Conservation (phyloP, 495 filamentous ascomycete species). For the Tirmania nivea region DNA sequence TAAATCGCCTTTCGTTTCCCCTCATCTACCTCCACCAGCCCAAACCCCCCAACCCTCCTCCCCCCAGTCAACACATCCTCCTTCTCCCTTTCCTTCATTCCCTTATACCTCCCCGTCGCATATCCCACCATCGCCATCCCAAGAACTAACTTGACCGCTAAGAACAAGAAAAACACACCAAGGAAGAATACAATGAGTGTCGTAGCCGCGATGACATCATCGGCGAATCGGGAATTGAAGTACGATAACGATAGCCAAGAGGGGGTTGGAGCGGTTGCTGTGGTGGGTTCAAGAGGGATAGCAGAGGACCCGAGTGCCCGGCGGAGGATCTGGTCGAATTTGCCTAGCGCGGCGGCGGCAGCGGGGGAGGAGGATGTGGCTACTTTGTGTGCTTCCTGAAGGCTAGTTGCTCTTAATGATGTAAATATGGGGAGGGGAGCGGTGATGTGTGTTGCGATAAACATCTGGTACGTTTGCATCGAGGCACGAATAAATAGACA, state of each 20-base stretch:
- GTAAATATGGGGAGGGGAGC: slow-evolving; percentile 47
- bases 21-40: slow-evolving; percentile 68
- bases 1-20: slow-evolving; percentile 75
- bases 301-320: slow-evolving; percentile 42
- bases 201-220: slow-evolving; percentile 43
- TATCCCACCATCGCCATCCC: slow-evolving; percentile 62
- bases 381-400: neutral
- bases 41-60: slow-evolving; percentile 57
- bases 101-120: slow-evolving; percentile 50
- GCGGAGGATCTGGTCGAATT: slow-evolving; percentile 52
- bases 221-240: slow-evolving; percentile 26
- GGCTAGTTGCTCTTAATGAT: slow-evolving; percentile 39
- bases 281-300: slow-evolving; percentile 22
- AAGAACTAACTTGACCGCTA: slow-evolving; percentile 62
- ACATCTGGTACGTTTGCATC: slow-evolving; percentile 96
- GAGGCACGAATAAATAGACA: slow-evolving; percentile 90
- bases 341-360: slow-evolving; percentile 48
- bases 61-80: slow-evolving; percentile 44
- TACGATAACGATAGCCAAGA: slow-evolving; percentile 24
- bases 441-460: slow-evolving; percentile 65
- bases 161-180: slow-evolving; percentile 50
- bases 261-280: slow-evolving; percentile 18
- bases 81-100: slow-evolving; percentile 45
- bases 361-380: slow-evolving; percentile 36
- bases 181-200: slow-evolving; percentile 66